A percentile compares a stretch with the other conserved stretches of the same genome.
Evolutionary conservation across 352 stramenopile species (phyloP).

Genomic region (Pythium volutum): DNA sequence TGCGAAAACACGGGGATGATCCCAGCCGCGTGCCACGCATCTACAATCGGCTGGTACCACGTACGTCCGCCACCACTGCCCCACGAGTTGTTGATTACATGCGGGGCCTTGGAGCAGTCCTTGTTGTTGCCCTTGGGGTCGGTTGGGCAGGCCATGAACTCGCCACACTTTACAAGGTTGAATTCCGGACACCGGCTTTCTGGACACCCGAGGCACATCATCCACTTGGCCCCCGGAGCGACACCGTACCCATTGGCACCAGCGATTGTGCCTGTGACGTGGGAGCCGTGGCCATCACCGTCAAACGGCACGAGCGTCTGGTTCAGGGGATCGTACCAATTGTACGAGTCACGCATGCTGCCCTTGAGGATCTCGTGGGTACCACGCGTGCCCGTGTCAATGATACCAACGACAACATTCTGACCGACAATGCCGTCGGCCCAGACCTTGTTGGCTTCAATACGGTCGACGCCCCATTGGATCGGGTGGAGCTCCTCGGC

Average conservation of each 20-base stretch:
- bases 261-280: slow-evolving; percentile 7
- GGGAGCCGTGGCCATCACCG: slow-evolving; percentile 4
- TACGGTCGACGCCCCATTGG: slow-evolving; percentile 25
- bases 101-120: slow-evolving; percentile 16
- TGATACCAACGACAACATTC: slow-evolving; percentile 24
- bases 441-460: slow-evolving; percentile 24
- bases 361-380: slow-evolving; percentile 26
- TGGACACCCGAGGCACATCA: slow-evolving; percentile 11
- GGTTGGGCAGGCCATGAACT: slow-evolving; percentile 16
- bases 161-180: slow-evolving; percentile 8
- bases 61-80: background rate
- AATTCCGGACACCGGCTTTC: slow-evolving; percentile 7
- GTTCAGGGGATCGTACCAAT: slow-evolving; percentile 31
- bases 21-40: slow-evolving; percentile 20
- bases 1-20: slow-evolving; percentile 34
- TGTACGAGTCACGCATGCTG: slow-evolving; percentile 25
- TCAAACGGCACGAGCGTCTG: slow-evolving; percentile 16
- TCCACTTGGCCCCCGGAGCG: slow-evolving; percentile 13
- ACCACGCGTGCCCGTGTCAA: slow-evolving; percentile 31
- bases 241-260: slow-evolving; percentile 4
- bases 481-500: background rate
- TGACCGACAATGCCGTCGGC: slow-evolving; percentile 18
- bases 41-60: slow-evolving; percentile 12
- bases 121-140: slow-evolving; percentile 13
- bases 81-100: slow-evolving; percentile 10